Evolutionary conservation across 2,329 filamentous ascomycete genomes (phyloP).

Genomic region (Alternaria panax): DNA sequence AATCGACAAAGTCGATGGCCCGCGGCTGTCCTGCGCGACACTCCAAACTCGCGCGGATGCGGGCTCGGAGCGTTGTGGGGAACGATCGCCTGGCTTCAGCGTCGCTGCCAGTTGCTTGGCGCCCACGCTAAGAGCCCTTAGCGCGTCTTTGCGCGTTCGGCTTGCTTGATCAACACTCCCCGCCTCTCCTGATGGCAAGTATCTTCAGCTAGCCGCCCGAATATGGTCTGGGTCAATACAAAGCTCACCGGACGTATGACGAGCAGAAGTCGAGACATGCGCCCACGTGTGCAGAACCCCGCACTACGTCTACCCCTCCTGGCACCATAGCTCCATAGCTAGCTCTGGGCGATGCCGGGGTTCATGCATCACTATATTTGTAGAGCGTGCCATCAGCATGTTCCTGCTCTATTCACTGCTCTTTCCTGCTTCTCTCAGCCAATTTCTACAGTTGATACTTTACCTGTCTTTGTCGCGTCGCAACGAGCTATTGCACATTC

Average conservation of each 20-base stretch:
- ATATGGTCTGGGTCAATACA: constrained; percentile 10
- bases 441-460: not conserved
- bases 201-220: constrained; percentile 14
- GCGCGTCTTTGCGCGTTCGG: not conserved
- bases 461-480: not conserved
- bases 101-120: not conserved
- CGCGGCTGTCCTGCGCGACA: not conserved
- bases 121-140: not conserved
- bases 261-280: constrained; percentile 21
- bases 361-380: constrained; percentile 19
- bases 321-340: constrained; percentile 36
- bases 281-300: constrained; percentile 39
- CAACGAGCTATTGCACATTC: not conserved
- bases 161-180: constrained; percentile 2
- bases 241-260: constrained; percentile 14
- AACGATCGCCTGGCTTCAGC: not conserved
- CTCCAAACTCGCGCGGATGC: not conserved
- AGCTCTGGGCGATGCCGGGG: constrained; percentile 3
- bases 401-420: not conserved
- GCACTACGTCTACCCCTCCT: constrained; percentile 40
- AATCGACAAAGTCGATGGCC: not conserved
- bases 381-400: constrained; percentile 9
- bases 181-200: constrained; percentile 10
- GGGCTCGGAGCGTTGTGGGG: not conserved
- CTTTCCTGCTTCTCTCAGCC: not conserved